Percentiles rank a stretch among this genome's conserved stretches.
Conservation (phyloP, 208 protist species). For the Angomonas deanei region DNA sequence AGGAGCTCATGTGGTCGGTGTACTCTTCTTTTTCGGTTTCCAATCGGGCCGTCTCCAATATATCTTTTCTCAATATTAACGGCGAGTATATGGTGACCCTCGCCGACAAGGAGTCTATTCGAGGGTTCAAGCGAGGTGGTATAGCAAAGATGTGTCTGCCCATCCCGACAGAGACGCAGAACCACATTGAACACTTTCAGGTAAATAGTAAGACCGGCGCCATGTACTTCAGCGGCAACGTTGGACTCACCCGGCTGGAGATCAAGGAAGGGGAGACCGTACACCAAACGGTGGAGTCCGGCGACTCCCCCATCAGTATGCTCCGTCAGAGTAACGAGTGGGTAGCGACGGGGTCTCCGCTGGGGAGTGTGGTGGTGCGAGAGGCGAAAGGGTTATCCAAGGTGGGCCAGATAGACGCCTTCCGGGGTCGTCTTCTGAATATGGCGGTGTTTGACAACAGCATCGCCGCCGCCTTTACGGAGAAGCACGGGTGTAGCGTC, state of each 20-base stretch:
- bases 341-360: slow-evolving; percentile 59
- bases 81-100: slow-evolving; percentile 72
- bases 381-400: slow-evolving; percentile 35
- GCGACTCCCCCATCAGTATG: slow-evolving; percentile 43
- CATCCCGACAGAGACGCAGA: slow-evolving; percentile 56
- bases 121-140: slow-evolving; percentile 77
- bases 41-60: slow-evolving; percentile 40
- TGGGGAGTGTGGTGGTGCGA: slow-evolving; percentile 58
- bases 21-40: slow-evolving; percentile 82
- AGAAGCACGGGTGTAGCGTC: slow-evolving; percentile 56
- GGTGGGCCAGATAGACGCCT: slow-evolving; percentile 34
- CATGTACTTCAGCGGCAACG: slow-evolving; percentile 81
- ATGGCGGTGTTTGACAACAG: slow-evolving; percentile 80
- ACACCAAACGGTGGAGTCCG: slow-evolving; percentile 46
- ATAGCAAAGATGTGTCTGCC: slow-evolving; percentile 52
- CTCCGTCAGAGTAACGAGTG: slow-evolving; percentile 64
- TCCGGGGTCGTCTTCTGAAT: slow-evolving; percentile 61
- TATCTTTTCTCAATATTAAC: slow-evolving; percentile 61
- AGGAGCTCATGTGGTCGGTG: slow-evolving; percentile 57
- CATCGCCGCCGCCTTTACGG: slow-evolving; percentile 59
- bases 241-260: slow-evolving; percentile 61
- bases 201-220: slow-evolving; percentile 48
- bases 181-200: slow-evolving; percentile 80
- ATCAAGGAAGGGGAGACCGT: slow-evolving; percentile 37
- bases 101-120: slow-evolving; percentile 71